Evolutionary conservation across 1,284 basidiomycete genomes (phyloP).

Genomic region (Irpex sp.): DNA sequence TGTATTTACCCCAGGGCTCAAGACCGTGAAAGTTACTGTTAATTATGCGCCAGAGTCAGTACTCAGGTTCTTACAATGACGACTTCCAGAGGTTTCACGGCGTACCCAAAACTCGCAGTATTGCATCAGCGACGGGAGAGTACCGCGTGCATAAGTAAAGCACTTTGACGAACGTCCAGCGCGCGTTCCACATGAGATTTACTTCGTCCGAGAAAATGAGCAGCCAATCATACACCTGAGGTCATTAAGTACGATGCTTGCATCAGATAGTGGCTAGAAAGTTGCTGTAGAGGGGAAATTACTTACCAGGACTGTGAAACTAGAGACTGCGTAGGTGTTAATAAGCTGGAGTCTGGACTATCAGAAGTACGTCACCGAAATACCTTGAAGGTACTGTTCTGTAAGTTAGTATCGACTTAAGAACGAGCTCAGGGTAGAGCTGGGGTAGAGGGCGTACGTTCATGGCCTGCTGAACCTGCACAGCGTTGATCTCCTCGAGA

Average conservation of each 20-base stretch:
- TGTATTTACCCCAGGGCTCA: background rate
- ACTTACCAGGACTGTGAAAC: background rate
- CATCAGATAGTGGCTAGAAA: background rate
- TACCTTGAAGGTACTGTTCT: background rate
- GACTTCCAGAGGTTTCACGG: background rate
- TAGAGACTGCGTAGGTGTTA: background rate
- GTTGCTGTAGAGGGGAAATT: background rate
- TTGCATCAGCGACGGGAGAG: constrained; percentile 21
- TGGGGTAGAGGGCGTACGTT: background rate
- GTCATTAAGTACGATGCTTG: background rate
- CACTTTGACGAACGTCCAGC: constrained; percentile 23
- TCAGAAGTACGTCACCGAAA: no score
- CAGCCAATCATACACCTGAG: background rate
- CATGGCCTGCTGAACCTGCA: background rate
- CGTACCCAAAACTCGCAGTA: background rate
- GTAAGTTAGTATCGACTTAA: no score
- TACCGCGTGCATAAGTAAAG: constrained; percentile 26
- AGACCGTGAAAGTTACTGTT: background rate
- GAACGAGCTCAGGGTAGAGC: no score
- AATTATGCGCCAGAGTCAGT: background rate
- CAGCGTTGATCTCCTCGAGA: background rate
- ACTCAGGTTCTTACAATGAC: background rate
- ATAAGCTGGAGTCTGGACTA: background rate
- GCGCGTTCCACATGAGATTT: constrained; percentile 14
- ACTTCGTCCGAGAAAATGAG: background rate